Base-by-base conservation (phyloP, 148 eudicot genomes). In the Persicaria maculosa region DNA sequence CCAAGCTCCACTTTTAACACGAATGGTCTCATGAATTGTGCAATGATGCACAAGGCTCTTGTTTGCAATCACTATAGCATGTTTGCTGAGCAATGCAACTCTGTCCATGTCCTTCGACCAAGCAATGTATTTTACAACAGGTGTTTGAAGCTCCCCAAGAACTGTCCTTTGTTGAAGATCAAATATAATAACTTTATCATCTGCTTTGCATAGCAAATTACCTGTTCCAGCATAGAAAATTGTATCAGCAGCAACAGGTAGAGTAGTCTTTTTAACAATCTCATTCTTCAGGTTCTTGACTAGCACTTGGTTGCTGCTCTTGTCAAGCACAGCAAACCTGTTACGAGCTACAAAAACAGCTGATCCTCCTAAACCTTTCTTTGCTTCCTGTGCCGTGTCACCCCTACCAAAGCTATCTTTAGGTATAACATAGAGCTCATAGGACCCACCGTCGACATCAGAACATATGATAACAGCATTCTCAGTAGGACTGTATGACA, bases 271-370 rank as follows among this genome's bases (percentile, higher is more conserved):
- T 15, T 47, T 65, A 10, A 75, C 77, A 64, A 65, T 50, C 59
- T 75, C 77, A 45, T 62, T 62, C 72, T 48, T 46, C 16, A 75
- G 77, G 58, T 64, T 75, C 45, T 36, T 75, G 12, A 75, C 72
- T 7, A 16, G n/a, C 9, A 75, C 54, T 9, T 20, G 77, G 53
- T 75, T 75, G 72, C 58, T 48, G 71, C 53, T 25, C 22, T 44
- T 75, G 20, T 75, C 72, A 16, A 75, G 77, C 77, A 75, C 77
- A 9, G 77, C 77, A 75, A 75, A 75, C 58, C 72, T 62, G 54
- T 75, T 36, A 47, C 54, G 72, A 65, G 77, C 55, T 67, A 75
- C 44, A 75, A 75, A 75, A 2, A 75, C 77, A 61, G 77, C 72
- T 47, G 72, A 62, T 47, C 44, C 55, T 64, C 77, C 77, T 17